A percentile compares a stretch with the other conserved stretches of the same genome.
These are phyloP conservation scores for Punica granatum DNA, from an alignment of 345 rosid genomes.

Conservation along the genomic window DNA sequence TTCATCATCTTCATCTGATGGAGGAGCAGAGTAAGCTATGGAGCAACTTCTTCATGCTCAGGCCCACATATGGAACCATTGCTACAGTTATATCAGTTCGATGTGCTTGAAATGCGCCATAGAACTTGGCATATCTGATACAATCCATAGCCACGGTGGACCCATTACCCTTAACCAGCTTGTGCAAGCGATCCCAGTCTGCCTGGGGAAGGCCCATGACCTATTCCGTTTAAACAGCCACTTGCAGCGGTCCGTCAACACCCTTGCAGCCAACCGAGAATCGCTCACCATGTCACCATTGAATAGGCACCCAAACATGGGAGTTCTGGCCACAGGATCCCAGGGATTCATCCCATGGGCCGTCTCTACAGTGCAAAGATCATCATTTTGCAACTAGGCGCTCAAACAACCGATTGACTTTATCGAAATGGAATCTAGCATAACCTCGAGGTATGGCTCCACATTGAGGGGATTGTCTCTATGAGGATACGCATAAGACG, in stretches of 20 bases:
- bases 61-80: constrained; percentile 28
- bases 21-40: no score
- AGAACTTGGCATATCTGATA: no score
- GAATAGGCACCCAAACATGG: neutral
- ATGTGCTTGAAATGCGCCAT: no score
- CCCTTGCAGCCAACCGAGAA: constrained; percentile 2
- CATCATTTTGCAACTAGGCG: constrained; percentile 23
- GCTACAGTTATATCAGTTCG: no score
- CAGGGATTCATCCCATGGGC: constrained; percentile 20
- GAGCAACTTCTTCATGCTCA: constrained; percentile 30
- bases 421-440: constrained; percentile 17
- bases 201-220: constrained; percentile 13
- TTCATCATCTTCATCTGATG: no score
- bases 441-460: constrained; percentile 14
- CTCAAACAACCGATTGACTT: constrained; percentile 23
- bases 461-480: constrained; percentile 24
- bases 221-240: constrained; percentile 21
- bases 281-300: constrained; percentile 27
- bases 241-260: constrained; percentile 5
- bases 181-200: constrained; percentile 16
- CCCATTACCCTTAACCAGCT: no score
- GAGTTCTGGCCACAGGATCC: constrained; percentile 7
- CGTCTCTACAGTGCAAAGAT: constrained; percentile 11
- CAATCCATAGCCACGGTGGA: no score
- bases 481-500: constrained; percentile 44